Base-by-base conservation (phyloP, 768 basidiomycete species). In the Ephemerocybe angulata region DNA sequence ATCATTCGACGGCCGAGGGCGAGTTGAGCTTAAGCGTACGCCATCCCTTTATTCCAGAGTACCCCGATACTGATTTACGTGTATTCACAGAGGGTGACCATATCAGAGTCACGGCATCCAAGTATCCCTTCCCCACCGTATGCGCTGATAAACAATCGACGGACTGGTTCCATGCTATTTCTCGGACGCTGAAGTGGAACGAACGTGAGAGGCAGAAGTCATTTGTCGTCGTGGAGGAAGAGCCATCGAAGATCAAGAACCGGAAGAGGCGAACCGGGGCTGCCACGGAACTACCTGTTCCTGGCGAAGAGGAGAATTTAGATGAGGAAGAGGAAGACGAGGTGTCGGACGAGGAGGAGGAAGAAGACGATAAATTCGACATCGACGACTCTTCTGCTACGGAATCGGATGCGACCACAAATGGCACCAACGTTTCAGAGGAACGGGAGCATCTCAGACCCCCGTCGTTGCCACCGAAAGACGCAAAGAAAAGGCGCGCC, bases 121-220 rank as follows among this genome's bases (percentile, higher is more conserved):
- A 88, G 66, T 99, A 92, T 69, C 97, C 97, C 4, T 98, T 98
- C 80, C 97, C 97, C 6, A 98, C 97, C 3, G 94, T 99, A 5
- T 98, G 96, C 64, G 93, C 93, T 6, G 92, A 97, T 67, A 97
- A 95, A 58, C 95, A 97, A 67, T 97, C 94, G 19, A 92, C 91
- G 2, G 97, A 99, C 66, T 99, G 97, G 97, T 98, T 99, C 84
- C 86, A 93, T 58, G 83, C 96, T 3, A 98, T 99, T 59, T 92
- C 93, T 31, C 83, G 97, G 22, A 99, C 96, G 8, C 77, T 99
- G 47, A 96, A 98, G 69, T 98, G 97, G 97, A 99, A 99, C 73
- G 96, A 99, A 70, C 85, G 96, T 22, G 93, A 98, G 72, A 84
- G 97, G 43, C 97, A 99, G 67, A 99, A 98, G 68, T 97, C 94